phyloP scores from a whole-genome alignment of 176 grass and related monocot genomes.

The Aegilops speltoides region DNA sequence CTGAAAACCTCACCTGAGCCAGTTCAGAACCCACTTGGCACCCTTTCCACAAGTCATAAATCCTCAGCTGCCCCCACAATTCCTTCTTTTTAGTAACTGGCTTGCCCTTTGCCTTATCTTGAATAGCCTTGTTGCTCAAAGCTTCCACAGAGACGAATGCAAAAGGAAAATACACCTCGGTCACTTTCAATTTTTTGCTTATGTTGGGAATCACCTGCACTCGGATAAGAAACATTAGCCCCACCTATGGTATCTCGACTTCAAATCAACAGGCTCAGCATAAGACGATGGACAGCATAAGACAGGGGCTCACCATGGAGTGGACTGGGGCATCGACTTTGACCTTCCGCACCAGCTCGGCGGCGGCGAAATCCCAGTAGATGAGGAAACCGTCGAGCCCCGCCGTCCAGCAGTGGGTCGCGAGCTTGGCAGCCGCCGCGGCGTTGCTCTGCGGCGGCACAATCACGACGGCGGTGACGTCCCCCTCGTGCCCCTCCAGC shows the following conservation, averaged over 20 bases:
- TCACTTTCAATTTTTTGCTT: slow-evolving; percentile 37
- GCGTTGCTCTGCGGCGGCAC: slow-evolving; percentile 27
- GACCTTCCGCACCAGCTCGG: slow-evolving; percentile 69
- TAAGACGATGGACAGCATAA: background rate
- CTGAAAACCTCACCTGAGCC: slow-evolving; percentile 55
- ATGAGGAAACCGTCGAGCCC: slow-evolving; percentile 78
- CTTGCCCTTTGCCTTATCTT: slow-evolving; percentile 44
- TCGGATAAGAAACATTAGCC: background rate
- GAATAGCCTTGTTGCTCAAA: slow-evolving; percentile 37
- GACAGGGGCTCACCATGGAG: slow-evolving; percentile 59
- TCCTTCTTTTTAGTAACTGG: slow-evolving; percentile 32
- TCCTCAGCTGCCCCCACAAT: slow-evolving; percentile 48
- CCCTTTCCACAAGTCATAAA: slow-evolving; percentile 62
- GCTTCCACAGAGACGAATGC: slow-evolving; percentile 81
- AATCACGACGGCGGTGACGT: slow-evolving; percentile 73
- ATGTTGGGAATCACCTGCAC: slow-evolving; percentile 73
- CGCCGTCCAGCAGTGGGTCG: slow-evolving; percentile 76
- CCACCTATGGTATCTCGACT: background rate
- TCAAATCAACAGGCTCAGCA: background rate
- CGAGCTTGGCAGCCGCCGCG: slow-evolving; percentile 38
- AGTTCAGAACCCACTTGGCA: slow-evolving; percentile 42
- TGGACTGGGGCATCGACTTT: slow-evolving; percentile 66
- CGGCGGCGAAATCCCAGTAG: slow-evolving; percentile 63
- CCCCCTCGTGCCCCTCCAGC: slow-evolving; percentile 80
- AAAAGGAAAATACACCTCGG: slow-evolving; percentile 36